phyloP scores from a whole-genome alignment of 1,284 basidiomycete species.

The Cryptococcus depauperatus region DNA sequence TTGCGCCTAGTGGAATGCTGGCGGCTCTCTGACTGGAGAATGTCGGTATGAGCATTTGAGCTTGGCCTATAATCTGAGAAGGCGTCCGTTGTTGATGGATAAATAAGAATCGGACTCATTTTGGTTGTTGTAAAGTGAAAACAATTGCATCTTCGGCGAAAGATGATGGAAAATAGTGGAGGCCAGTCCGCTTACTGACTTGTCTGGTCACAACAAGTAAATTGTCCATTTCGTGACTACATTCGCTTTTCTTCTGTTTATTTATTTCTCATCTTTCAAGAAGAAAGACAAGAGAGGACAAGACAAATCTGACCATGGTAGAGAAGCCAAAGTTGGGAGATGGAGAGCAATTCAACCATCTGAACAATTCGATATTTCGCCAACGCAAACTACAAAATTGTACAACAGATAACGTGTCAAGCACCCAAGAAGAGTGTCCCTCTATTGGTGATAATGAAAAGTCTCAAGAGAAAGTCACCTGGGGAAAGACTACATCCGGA shows the following conservation, averaged over 20 bases:
- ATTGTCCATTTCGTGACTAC: no score
- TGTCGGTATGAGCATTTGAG: neutral
- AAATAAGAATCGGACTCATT: neutral
- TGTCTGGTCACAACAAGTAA: no score
- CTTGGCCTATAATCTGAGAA: neutral
- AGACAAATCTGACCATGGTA: no score
- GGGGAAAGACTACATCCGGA: conserved; percentile 77
- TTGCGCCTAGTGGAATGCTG: neutral
- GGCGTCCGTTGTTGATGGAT: neutral
- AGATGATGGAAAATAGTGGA: no score
- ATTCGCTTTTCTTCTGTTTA: no score
- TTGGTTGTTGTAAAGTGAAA: no score
- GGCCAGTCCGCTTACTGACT: no score
- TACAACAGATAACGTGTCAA: conserved; percentile 1
- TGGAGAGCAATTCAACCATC: conserved; percentile 14
- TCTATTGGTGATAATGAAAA: conserved; percentile 5
- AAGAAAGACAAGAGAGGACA: no score
- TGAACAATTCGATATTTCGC: conserved; percentile 14
- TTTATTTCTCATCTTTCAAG: no score
- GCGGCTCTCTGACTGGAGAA: neutral
- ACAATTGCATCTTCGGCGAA: no score
- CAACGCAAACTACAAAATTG: conserved; percentile 1
- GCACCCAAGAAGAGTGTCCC: conserved; percentile 8
- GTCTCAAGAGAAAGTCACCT: conserved; percentile 55
- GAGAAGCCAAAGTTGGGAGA: no score